A percentile compares a stretch with the other conserved stretches of the same genome.
Evolutionary conservation across 495 filamentous ascomycete species (phyloP).

Genomic region (Lentithecium fluviatile): DNA sequence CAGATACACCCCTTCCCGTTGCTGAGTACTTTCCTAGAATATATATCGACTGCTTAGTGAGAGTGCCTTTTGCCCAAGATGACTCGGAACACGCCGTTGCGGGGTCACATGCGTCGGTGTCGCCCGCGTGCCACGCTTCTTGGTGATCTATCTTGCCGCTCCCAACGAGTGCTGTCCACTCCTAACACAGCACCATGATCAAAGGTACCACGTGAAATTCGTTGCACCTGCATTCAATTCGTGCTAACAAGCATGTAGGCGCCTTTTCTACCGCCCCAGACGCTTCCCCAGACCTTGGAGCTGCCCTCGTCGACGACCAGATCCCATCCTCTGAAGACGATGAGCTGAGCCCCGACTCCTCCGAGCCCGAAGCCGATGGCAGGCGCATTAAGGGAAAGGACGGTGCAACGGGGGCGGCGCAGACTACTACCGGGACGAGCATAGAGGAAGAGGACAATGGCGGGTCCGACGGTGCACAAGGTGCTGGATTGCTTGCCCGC

Average conservation of each 20-base stretch:
- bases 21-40: too few relatives aligned
- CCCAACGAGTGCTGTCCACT: background rate
- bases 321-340: constrained; percentile 32
- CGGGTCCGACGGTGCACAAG: constrained; percentile 38
- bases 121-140: too few relatives aligned
- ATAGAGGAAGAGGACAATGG: constrained; percentile 27
- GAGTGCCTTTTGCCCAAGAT: too few relatives aligned
- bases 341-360: constrained; percentile 20
- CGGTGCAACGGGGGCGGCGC: background rate
- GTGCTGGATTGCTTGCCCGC: constrained; percentile 63
- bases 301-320: constrained; percentile 21
- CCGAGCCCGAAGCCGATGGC: constrained; percentile 8
- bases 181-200: constrained; percentile 15
- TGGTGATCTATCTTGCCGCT: too few relatives aligned
- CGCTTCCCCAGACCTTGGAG: constrained; percentile 23
- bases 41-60: too few relatives aligned
- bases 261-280: constrained; percentile 24
- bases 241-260: background rate
- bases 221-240: background rate
- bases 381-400: background rate
- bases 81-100: too few relatives aligned
- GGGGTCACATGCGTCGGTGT: too few relatives aligned
- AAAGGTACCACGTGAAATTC: constrained; percentile 11
- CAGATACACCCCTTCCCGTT: too few relatives aligned
- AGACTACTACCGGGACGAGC: constrained; percentile 12